phyloP scores from a whole-genome alignment of 2,329 filamentous ascomycete species.

The Diaporthe vexans region DNA sequence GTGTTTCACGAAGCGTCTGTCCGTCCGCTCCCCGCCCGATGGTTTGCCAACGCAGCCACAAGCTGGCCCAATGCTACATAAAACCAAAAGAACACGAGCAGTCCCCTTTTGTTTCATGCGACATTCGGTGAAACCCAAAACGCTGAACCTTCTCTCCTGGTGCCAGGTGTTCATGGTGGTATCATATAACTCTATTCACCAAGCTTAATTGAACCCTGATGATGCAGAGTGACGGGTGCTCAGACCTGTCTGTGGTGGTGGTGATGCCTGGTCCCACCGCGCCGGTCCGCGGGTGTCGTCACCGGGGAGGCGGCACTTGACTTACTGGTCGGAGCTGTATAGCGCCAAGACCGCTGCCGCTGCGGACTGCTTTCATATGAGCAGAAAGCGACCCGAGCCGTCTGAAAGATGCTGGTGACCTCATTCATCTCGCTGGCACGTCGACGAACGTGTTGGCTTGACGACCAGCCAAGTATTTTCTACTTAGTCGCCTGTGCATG shows the following conservation, averaged over 20 bases:
- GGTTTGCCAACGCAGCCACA: not conserved
- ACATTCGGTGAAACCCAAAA: conserved; percentile 18
- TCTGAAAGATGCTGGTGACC: not conserved
- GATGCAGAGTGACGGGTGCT: conserved; percentile 21
- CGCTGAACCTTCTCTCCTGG: not conserved
- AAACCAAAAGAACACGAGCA: not conserved
- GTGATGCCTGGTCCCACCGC: not conserved
- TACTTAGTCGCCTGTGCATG: not conserved
- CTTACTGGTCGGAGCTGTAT: not conserved
- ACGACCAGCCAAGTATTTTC: not conserved
- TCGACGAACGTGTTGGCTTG: not conserved
- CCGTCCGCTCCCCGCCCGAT: not conserved
- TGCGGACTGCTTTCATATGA: not conserved
- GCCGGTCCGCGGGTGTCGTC: not conserved
- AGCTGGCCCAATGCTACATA: not conserved
- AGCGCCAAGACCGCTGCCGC: not conserved
- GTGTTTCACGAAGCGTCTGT: conserved; percentile 12
- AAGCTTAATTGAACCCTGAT: not conserved
- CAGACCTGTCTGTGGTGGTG: not conserved
- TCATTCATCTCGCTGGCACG: not conserved
- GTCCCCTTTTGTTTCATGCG: conserved; percentile 25
- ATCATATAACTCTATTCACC: conserved; percentile 19
- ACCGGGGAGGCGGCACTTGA: conserved; percentile 4
- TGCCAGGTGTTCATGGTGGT: not conserved
- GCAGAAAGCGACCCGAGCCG: not conserved